A percentile compares a stretch with the other conserved stretches of the same genome.
Conservation (phyloP, 495 filamentous ascomycete genomes). For the Acidiella bohemica region DNA sequence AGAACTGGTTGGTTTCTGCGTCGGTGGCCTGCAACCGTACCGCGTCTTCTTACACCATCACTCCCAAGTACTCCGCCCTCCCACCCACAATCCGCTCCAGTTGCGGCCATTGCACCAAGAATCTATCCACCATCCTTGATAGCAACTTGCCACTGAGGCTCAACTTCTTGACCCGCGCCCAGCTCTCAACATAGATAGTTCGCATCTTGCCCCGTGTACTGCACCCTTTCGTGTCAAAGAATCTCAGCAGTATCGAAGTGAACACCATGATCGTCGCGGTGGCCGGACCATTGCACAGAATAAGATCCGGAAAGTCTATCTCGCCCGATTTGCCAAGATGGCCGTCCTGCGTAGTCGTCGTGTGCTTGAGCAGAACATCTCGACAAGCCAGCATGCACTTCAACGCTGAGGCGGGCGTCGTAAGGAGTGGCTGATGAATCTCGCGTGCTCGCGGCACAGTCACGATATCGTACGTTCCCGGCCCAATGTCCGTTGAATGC, state of each 20-base stretch:
- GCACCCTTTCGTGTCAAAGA: slow-evolving; percentile 36
- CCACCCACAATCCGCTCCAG: slow-evolving; percentile 33
- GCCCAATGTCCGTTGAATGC: slow-evolving; percentile 12
- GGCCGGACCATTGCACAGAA: slow-evolving; percentile 81
- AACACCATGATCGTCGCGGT: slow-evolving; percentile 68
- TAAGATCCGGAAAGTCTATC: slow-evolving; percentile 46
- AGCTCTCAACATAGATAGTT: slow-evolving; percentile 79
- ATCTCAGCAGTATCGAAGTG: slow-evolving; percentile 52
- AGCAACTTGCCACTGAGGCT: slow-evolving; percentile 73
- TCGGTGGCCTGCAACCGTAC: no score
- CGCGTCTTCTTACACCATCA: slow-evolving; percentile 27
- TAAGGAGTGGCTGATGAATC: slow-evolving; percentile 65
- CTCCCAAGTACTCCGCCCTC: slow-evolving; percentile 26
- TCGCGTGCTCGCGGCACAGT: slow-evolving; percentile 56
- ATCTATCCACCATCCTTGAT: slow-evolving; percentile 48
- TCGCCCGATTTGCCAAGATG: slow-evolving; percentile 9
- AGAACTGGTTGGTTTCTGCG: no score
- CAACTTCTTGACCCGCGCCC: slow-evolving; percentile 65
- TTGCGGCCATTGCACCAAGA: slow-evolving; percentile 62
- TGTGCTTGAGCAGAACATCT: slow-evolving; percentile 5
- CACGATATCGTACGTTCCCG: slow-evolving; percentile 38
- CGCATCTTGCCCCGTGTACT: slow-evolving; percentile 39
- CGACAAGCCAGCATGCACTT: slow-evolving; percentile 34
- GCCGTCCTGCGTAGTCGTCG: slow-evolving; percentile 8
- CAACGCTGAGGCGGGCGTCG: slow-evolving; percentile 48